These are phyloP conservation scores for Apophysomyces variabilis DNA, from an alignment of 371 early-diverging fungal genomes.

Conservation along the genomic window DNA sequence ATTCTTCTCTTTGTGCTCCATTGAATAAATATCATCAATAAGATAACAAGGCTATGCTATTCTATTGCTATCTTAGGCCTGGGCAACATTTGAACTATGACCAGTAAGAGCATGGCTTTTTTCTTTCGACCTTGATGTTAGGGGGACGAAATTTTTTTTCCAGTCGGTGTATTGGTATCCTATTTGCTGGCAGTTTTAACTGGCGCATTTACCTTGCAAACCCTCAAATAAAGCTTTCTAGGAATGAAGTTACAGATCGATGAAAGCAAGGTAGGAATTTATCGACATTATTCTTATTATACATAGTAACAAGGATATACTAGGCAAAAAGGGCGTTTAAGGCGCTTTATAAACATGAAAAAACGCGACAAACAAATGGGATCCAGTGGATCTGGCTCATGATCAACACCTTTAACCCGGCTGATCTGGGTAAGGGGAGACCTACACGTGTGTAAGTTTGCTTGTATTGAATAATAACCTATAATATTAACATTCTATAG, in stretches of 20 bases:
- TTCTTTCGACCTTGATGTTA: no score
- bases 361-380: slow-evolving; percentile 19
- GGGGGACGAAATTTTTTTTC: no score
- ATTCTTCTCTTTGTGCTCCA: no score
- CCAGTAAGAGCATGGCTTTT: no score
- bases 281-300: not conserved
- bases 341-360: slow-evolving; percentile 41
- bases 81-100: no score
- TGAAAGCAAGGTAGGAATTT: slow-evolving; percentile 17
- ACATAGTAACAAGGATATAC: slow-evolving; percentile 29
- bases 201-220: no score
- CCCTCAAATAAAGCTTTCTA: not conserved
- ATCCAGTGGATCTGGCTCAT: slow-evolving; percentile 45
- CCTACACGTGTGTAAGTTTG: slow-evolving; percentile 42
- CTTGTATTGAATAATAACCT: not conserved
- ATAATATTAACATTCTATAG: slow-evolving; percentile 19
- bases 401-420: slow-evolving; percentile 33
- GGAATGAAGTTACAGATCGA: slow-evolving; percentile 16
- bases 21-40: no score
- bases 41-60: no score
- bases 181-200: no score
- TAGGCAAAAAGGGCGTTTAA: slow-evolving; percentile 43
- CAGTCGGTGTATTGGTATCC: no score
- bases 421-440: slow-evolving; percentile 22
- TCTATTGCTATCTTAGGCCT: no score